Evolutionary conservation across 306 rosid genomes (phyloP), one percentile per base, ranked within the genome.

Genomic region (Lathyrus aphaca): DNA sequence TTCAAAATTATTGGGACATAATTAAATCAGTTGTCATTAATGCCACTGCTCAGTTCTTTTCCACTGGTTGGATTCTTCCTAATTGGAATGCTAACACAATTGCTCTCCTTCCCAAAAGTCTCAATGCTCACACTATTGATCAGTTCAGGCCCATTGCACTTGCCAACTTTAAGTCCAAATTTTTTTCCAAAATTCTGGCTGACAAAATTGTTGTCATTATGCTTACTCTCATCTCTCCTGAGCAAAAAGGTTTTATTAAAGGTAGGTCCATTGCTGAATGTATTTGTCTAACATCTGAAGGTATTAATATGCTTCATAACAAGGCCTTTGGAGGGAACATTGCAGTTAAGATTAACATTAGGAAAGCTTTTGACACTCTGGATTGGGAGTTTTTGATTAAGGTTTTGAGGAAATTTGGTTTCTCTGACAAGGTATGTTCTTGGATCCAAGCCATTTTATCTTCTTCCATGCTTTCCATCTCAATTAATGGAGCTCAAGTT

Each of bases 401-500:
- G 7, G 50, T n/a, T 5, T 0, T 45, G 3, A 5, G n/a, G 0
- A 2, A 8, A 1, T 45, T 45, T 45, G 50, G 19, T 4, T 45
- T 45, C 0, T 4, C 6, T n/a, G 7, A 5, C 0, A 1, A 5
- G 0, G 5, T 45, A 5, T 45, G 50, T 0, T 0, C 1, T 0
- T 45, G 7, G 18, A 45, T 45, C 0, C 0, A 14, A n/a, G 3
- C 6, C 1, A 45, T 45, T n/a, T 2, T 45, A 1, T 4, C 1
- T 0, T 14, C 0, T 14, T 18, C 17, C 1, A 14, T 5, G 2
- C 17, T 45, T 0, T 45, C 18, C 3, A 14, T 14, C 0, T 45
- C 8, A 0, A n/a, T 45, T 0, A 45, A 45, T 45, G 50, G 50
- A 0, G 15, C n/a, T 0, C 18, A 14, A 0, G 5, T 1, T 1